These are phyloP conservation scores for Aspergillus conjunctus DNA, from an alignment of 495 filamentous ascomycete genomes.

Conservation along the genomic window DNA sequence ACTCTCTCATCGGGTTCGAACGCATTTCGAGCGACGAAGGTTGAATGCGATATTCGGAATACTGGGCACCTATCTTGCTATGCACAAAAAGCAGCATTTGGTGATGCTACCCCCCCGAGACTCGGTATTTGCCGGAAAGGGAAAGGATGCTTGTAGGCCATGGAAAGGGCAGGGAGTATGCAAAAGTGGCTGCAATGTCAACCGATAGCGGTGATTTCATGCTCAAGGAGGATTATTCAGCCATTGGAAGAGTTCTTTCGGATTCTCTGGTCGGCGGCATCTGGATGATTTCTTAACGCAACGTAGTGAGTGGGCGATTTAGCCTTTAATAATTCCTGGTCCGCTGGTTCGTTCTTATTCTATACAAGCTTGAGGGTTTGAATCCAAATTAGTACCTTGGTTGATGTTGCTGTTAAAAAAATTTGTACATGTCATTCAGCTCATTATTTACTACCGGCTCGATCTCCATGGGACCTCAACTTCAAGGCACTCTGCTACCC, in stretches of 20 bases:
- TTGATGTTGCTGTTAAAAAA: neutral
- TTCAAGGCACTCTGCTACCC: slow-evolving; percentile 50
- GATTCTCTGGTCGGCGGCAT: no score
- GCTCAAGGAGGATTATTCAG: neutral
- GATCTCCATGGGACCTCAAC: slow-evolving; percentile 52
- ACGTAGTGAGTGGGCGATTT: no score
- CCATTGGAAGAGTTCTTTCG: neutral
- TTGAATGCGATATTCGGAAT: neutral
- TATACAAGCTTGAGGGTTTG: no score
- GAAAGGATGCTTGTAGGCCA: no score
- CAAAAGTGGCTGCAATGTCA: neutral
- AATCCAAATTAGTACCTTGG: neutral
- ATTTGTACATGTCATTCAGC: no score
- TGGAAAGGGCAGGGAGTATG: no score
- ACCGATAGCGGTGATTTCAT: neutral
- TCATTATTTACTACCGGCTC: no score
- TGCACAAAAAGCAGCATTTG: neutral
- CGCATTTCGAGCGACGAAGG: neutral
- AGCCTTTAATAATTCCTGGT: neutral
- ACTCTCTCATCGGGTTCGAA: neutral
- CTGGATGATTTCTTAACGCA: no score
- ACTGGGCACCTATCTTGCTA: neutral
- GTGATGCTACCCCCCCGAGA: no score
- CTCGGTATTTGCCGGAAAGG: no score
- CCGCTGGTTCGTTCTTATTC: neutral